These are phyloP conservation scores for Sporisorium reilianum DNA, from an alignment of 1,284 basidiomycete species.

Conservation along the genomic window DNA sequence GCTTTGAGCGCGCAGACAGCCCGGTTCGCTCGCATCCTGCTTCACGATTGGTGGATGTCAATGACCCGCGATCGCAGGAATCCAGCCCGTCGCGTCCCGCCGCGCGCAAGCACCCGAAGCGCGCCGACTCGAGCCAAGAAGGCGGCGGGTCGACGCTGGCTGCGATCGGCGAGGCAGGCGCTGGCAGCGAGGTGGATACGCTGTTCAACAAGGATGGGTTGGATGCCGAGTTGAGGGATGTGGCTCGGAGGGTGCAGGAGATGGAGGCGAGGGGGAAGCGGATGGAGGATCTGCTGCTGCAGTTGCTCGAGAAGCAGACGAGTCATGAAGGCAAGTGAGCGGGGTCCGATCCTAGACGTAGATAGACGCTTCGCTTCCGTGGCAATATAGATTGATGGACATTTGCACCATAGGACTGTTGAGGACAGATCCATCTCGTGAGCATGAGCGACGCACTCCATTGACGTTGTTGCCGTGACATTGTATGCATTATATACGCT, in stretches of 20 bases:
- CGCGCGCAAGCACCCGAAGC: neutral
- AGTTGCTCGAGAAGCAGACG: conserved; percentile 27
- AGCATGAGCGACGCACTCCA: too few relatives aligned
- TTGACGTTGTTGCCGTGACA: too few relatives aligned
- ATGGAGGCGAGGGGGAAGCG: conserved; percentile 45
- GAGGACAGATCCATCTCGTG: too few relatives aligned
- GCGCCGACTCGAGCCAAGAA: neutral
- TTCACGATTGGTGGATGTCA: neutral
- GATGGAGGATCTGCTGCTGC: conserved; percentile 48
- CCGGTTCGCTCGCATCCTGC: conserved; percentile 7
- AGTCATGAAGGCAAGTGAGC: neutral
- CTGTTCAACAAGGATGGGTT: conserved; percentile 11
- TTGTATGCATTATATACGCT: too few relatives aligned
- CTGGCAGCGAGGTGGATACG: neutral
- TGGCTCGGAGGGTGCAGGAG: conserved; percentile 35
- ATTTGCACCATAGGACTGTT: too few relatives aligned
- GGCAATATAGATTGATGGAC: too few relatives aligned
- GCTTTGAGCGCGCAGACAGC: conserved; percentile 10
- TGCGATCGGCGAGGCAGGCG: conserved; percentile 9
- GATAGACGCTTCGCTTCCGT: neutral
- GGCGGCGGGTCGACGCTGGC: neutral
- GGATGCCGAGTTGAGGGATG: conserved; percentile 27
- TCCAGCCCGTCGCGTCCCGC: conserved; percentile 15
- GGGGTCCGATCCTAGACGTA: too few relatives aligned
- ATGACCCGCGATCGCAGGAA: neutral